phyloP scores from a whole-genome alignment of 2,329 filamentous ascomycete genomes.

The Plectosphaerella sp. region DNA sequence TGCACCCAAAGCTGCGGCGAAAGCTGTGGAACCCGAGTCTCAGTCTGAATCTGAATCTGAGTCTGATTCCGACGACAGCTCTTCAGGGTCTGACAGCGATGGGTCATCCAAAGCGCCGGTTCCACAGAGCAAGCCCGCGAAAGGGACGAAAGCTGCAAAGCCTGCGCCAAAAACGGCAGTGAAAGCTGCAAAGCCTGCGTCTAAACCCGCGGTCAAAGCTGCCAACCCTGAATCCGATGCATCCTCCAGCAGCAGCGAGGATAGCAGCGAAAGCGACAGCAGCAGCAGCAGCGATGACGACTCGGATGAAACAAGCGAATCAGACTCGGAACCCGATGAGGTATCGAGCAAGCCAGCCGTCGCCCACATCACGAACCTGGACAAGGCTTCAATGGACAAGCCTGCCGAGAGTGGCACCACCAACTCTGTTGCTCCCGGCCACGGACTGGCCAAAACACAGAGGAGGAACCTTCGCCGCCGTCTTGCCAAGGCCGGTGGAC shows the following conservation, averaged over 20 bases:
- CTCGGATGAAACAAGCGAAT: constrained; percentile 8
- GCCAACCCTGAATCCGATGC: not conserved
- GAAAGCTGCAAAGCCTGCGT: too few species aligned
- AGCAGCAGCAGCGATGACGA: constrained; percentile 10
- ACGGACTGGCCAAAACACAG: constrained; percentile 39
- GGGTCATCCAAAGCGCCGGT: too few species aligned
- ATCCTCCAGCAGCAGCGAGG: not conserved
- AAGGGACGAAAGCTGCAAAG: too few species aligned
- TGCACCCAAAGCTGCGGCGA: too few species aligned
- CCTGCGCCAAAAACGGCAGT: too few species aligned
- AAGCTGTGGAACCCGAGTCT: too few species aligned
- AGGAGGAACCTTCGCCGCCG: constrained; percentile 48
- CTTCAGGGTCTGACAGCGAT: too few species aligned
- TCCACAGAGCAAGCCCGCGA: too few species aligned
- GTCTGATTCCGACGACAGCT: constrained; percentile 9
- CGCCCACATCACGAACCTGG: not conserved
- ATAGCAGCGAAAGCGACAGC: not conserved
- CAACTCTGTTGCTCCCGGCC: constrained; percentile 19
- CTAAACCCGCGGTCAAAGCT: too few species aligned
- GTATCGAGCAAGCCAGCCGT: constrained; percentile 24
- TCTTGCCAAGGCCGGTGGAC: constrained; percentile 21
- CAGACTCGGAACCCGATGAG: constrained; percentile 29
- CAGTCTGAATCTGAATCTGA: constrained; percentile 30
- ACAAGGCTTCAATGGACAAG: not conserved
- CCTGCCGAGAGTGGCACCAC: not conserved